Base-by-base conservation (phyloP, 169 alveolate genomes). In the Blepharisma undulans region DNA sequence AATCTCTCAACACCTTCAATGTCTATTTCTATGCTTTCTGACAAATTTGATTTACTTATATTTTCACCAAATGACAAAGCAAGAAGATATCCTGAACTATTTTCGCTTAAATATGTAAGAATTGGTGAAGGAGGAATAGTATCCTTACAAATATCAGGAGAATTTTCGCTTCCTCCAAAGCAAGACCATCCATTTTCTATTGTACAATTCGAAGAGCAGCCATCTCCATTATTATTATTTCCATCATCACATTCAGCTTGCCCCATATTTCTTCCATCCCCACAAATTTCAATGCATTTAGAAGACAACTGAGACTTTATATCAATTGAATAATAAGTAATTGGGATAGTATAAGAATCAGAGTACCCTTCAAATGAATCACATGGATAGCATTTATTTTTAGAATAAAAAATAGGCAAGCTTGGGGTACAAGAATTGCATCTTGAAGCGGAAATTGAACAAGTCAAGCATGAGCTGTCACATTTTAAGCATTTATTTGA, bases 91-190 rank as follows among this genome's bases (percentile, higher is more conserved):
- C 66, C 66, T 48, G 66, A 48, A 48, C 14, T 18, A 5, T 48
- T 48, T 48, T 48, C 10, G 12, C 66, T 48, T 48, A 48, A 48
- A 5, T 48, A 48, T 5, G 66, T 18, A 1, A 48, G 10, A 5
- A 48, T 48, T 48, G 66, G 66, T 0, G 2, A 48, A 48, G 66
- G 66, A 0, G 66, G 80, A 74, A 25, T 4, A 8, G 30, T 74
- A 25, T 74, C 29, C 18, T 74, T 74, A 18, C 80, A 74, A 2
- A 5, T 6, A 32, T 79, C 71, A 29, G 61, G 72, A 48, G 60
- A 25, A 5, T 29, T 89, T 22, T 78, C 25, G 18, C 94, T 94
- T 72, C 90, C 95, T 74, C 93, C 95, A 30, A 94, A 92, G 22
- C 76, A 76, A 22, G 76, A 87, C 78, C 94, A 79, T 7, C 92